Conservation (phyloP, 441 rosid species). For the Pelargonium cotyledonis region DNA sequence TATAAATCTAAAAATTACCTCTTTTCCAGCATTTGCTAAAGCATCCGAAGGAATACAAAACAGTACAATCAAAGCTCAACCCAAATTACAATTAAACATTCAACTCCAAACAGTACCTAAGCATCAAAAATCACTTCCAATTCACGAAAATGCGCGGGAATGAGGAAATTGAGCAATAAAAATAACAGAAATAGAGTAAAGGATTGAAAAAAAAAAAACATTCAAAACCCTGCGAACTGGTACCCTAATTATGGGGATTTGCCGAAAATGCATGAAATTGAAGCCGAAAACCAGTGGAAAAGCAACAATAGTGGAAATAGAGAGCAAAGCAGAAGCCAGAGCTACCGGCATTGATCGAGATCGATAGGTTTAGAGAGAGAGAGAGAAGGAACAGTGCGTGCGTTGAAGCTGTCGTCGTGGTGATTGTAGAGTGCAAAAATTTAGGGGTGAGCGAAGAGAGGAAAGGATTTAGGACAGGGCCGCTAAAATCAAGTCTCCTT, state of each 20-base stretch:
- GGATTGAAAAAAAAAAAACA: background rate
- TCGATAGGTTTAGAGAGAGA: slow-evolving; percentile 19
- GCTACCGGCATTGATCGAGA: slow-evolving; percentile 45
- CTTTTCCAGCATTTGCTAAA: slow-evolving; percentile 1
- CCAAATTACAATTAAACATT: background rate
- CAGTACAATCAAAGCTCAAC: background rate
- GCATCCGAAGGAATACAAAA: background rate
- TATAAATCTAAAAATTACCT: background rate
- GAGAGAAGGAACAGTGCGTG: slow-evolving; percentile 14
- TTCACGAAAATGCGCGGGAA: slow-evolving; percentile 3
- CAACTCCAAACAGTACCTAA: slow-evolving; percentile 2
- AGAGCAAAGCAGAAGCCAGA: slow-evolving; percentile 8
- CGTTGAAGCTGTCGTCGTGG: slow-evolving; percentile 18
- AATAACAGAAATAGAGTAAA: background rate
- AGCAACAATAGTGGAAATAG: slow-evolving; percentile 12
- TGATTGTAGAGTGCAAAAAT: slow-evolving; percentile 25
- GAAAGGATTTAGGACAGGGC: too few relatives aligned
- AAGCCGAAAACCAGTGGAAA: slow-evolving; percentile 7
- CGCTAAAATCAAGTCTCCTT: slow-evolving; percentile 20
- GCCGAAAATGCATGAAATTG: background rate
- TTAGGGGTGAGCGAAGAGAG: slow-evolving; percentile 11
- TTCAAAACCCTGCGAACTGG: slow-evolving; percentile 1
- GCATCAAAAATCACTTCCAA: slow-evolving; percentile 1
- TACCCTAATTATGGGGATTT: slow-evolving; percentile 21
- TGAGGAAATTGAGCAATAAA: background rate